Evolutionary conservation across 1,284 basidiomycete genomes (phyloP), one percentile per base, ranked within the genome.

Genomic region (Cystobasidium slooffiae): DNA sequence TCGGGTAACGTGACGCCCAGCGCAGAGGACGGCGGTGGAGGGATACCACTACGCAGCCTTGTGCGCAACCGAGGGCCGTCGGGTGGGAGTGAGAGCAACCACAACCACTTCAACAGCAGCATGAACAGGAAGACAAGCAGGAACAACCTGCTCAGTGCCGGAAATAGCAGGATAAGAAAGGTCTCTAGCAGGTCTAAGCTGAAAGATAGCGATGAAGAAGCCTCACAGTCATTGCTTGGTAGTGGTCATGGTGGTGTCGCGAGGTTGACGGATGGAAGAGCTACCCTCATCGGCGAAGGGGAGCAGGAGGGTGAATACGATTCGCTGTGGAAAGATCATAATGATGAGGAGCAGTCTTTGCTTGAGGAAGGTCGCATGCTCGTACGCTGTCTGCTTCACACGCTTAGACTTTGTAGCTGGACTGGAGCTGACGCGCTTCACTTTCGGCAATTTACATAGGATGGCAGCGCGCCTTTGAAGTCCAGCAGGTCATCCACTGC

Each of bases 321-420:
- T 47, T 31, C 68, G 16, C 67, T 68, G 14, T 75, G 74, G 74
- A 75, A 67, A 46, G 79, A 81, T 76, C 76, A 73, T n/a, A 74
- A 78, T 39, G 74, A 68, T 24, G 78, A 78, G 24, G 78, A 81
- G 64, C 74, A 62, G 31, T 76, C 75, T 9, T 59, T 79, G 46
- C 73, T 69, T 14, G 76, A 69, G 52, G 61, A 73, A 43, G 69
- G 44, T 8, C 65, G 51, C 68, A 75, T 52, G 66, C 73, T 56
- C 76, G 78, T 59, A 69, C 65, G 63, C 61, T 59, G n/a, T 64
- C 67, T n/a, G 51, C 70, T 39, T 53, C 75, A 9, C 75, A 76
- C 43, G 66, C 31, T 66, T 37, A 56, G 47, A 24, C 31, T 18
- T 43, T 49, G 41, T 61, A 67, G 59, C 62, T 49, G 68, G 51